Evolutionary conservation across 2,329 filamentous ascomycete species (phyloP).

Genomic region (Calonectria pteridis): DNA sequence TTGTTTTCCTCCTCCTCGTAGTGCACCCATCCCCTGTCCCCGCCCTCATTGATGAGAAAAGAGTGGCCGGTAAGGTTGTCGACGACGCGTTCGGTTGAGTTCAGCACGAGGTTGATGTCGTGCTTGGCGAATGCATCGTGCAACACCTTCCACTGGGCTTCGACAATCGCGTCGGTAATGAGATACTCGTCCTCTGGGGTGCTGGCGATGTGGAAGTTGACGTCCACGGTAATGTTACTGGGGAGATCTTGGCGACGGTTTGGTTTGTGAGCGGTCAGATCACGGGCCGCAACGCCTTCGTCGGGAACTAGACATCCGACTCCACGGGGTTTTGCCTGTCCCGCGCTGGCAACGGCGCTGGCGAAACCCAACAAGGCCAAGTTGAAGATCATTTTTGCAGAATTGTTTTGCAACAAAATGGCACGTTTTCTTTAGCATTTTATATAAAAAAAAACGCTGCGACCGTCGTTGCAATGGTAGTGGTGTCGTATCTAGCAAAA

Average conservation of each 20-base stretch:
- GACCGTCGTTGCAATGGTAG: not conserved
- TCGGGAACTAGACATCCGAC: not conserved
- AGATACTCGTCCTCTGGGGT: conserved; percentile 37
- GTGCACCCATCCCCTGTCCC: conserved; percentile 27
- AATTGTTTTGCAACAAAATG: not conserved
- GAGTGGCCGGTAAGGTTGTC: conserved; percentile 36
- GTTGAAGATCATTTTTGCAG: not conserved
- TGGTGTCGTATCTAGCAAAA: not conserved
- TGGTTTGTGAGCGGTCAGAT: not conserved
- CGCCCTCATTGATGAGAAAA: conserved; percentile 39
- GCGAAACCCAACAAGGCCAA: not conserved
- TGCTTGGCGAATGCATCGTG: conserved; percentile 35
- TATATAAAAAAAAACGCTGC: not conserved
- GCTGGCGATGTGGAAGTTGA: conserved; percentile 44
- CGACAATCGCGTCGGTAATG: conserved; percentile 25
- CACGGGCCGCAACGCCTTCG: not conserved
- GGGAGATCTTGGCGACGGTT: conserved; percentile 26
- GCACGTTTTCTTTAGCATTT: not conserved
- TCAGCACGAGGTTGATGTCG: conserved; percentile 39
- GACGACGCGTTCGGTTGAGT: conserved; percentile 41
- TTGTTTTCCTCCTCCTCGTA: not conserved
- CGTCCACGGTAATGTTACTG: conserved; percentile 38
- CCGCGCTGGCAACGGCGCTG: not conserved
- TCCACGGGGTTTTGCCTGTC: not conserved
- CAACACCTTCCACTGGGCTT: conserved; percentile 16